Conservation (phyloP, 2,329 filamentous ascomycete genomes). For the Stenocarpella maydis region DNA sequence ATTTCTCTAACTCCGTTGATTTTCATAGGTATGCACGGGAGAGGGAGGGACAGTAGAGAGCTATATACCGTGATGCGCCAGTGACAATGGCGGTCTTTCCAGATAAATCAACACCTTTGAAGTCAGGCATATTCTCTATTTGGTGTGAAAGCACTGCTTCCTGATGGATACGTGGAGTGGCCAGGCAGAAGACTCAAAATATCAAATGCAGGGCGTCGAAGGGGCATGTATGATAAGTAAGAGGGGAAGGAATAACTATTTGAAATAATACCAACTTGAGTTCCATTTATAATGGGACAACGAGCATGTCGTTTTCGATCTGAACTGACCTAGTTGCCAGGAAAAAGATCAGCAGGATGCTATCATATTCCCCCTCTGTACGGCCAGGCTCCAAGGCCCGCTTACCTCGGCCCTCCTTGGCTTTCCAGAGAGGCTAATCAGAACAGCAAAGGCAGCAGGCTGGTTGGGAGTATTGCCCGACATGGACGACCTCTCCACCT, state of each 20-base stretch:
- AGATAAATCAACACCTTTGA: background rate
- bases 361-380: background rate
- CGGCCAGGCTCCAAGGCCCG: background rate
- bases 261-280: background rate
- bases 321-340: too few relatives aligned
- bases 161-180: too few relatives aligned
- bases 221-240: too few relatives aligned
- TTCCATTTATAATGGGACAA: too few relatives aligned
- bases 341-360: background rate
- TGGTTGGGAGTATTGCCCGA: slow-evolving; percentile 5
- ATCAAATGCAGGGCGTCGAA: too few relatives aligned
- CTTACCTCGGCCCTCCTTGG: background rate
- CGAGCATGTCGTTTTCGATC: background rate
- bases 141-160: too few relatives aligned
- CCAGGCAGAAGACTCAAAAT: background rate
- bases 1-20: background rate
- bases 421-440: background rate
- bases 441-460: background rate
- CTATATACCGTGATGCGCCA: background rate
- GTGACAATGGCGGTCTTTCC: background rate
- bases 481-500: background rate
- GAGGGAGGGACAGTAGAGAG: too few relatives aligned
- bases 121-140: background rate
- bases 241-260: too few relatives aligned
- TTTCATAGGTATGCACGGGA: background rate